Conservation (phyloP, 331 rosid genomes). For the Rosa hybrid region DNA sequence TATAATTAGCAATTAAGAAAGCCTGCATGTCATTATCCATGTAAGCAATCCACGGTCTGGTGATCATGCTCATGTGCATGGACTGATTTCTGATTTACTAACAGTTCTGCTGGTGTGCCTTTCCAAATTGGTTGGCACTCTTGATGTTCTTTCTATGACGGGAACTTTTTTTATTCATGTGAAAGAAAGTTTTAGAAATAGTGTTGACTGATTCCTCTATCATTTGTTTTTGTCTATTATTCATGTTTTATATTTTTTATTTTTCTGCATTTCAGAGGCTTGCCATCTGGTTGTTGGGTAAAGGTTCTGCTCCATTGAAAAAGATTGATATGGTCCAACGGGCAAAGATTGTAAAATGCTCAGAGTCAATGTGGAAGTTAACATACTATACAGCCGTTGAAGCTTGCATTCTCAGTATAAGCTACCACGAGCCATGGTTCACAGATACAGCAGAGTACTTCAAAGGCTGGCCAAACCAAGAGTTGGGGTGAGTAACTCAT, state of each 20-base stretch:
- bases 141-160: background rate
- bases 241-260: background rate
- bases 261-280: constrained; percentile 53
- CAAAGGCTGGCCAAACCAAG: constrained; percentile 90
- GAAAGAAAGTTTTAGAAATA: background rate
- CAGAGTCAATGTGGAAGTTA: constrained; percentile 97
- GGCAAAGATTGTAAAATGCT: constrained; percentile 76
- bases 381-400: constrained; percentile 80
- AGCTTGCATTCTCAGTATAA: constrained; percentile 58
- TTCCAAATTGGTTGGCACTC: background rate
- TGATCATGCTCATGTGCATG: background rate
- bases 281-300: constrained; percentile 59
- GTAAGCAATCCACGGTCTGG: background rate
- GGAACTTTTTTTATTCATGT: background rate
- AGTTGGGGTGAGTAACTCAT: constrained; percentile 66
- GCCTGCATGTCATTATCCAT: background rate
- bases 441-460: constrained; percentile 61
- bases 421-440: constrained; percentile 78
- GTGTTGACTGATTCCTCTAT: background rate
- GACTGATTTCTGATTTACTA: background rate
- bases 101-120: background rate
- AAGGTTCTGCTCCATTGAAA: constrained; percentile 49
- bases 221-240: constrained; percentile 6
- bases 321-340: constrained; percentile 56
- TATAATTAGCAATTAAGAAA: background rate